Evolutionary conservation across 306 rosid genomes (phyloP).

Genomic region (Prunus kanzakura): DNA sequence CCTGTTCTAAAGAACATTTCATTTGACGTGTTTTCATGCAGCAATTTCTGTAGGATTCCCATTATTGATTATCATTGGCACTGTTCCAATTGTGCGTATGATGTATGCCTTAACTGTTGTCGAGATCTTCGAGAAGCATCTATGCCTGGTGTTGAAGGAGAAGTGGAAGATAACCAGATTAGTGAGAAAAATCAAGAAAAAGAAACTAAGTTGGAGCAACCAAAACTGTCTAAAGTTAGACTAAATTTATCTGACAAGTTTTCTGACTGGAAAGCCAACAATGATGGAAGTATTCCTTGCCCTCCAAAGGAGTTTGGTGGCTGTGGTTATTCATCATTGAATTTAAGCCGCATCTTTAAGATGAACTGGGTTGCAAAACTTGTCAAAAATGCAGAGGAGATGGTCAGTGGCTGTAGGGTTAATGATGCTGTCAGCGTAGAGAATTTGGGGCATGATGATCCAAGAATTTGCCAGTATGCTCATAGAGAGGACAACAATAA

Average conservation of each 20-base stretch:
- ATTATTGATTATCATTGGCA: conserved; percentile 93
- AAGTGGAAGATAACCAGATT: conserved; percentile 12
- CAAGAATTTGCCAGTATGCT: conserved; percentile 51
- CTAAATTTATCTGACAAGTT: conserved; percentile 47
- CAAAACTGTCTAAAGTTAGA: conserved; percentile 40
- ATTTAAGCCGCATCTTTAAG: conserved; percentile 88
- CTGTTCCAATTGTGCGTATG: conserved; percentile 74
- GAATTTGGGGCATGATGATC: conserved; percentile 39
- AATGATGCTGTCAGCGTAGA: conserved; percentile 31
- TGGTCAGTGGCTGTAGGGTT: conserved; percentile 87
- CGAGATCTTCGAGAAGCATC: conserved; percentile 78
- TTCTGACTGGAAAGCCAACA: conserved; percentile 73
- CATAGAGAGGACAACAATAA: conserved; percentile 55
- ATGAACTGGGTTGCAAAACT: conserved; percentile 99
- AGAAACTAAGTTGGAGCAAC: conserved; percentile 36
- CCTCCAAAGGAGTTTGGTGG: conserved; percentile 94
- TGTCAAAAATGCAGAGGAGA: conserved; percentile 94
- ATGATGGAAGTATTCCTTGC: conserved; percentile 74
- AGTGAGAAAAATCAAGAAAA: conserved; percentile 25
- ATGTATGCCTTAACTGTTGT: conserved; percentile 86
- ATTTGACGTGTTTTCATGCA: conserved; percentile 45
- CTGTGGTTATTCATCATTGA: conserved; percentile 66
- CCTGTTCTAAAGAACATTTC: conserved; percentile 5
- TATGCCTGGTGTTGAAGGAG: conserved; percentile 21
- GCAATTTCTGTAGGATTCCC: conserved; percentile 94